Base-by-base conservation (phyloP, 495 filamentous ascomycete species). In the Hypoxylon intermedium region DNA sequence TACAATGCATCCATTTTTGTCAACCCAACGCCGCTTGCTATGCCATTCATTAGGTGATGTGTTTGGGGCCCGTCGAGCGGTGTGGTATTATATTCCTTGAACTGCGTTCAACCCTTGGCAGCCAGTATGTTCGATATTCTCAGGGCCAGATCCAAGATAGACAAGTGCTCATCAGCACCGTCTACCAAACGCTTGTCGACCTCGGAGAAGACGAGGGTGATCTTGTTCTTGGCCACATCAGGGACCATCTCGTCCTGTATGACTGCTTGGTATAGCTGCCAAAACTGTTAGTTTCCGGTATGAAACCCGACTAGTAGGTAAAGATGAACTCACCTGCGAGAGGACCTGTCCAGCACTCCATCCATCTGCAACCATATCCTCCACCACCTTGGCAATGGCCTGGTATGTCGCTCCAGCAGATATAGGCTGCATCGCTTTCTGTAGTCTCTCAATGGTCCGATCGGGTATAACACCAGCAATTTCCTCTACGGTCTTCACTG, bases 311-410 rank as follows among this genome's bases (percentile, higher is more conserved):
- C 6, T 7, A n/a, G 6, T 7, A 36, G 33, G 2, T 16, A n/a
- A 3, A 1, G 43, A 20, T n/a, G 7, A 46, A 71, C 77, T 72
- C 72, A 90, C 88, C 82, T 92, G 92, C 5, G 81, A 71, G 40
- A 97, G 78, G 15, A 95, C 79, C 76, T 98, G 94, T 13, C 87
- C 86, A n/a, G 93, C 94, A 75, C 91, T 96, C 95, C 94, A 99
- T 18, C 94, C 94, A 76, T 99, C 94, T 11, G 94, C 93, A 55
- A 97, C 88, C 80, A 98, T 85, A 69, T 95, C 88, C 65, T 89
- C 88, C 5, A 98, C 87, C 15, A 89, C 85, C 63, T 83, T 87
- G 0, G 90, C 83, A 9, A 99, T 81, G 30, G 83, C 81, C 53
- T 85, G 83, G 68, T 93, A 98, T 0, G 84, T 80, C 11, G 86